These are phyloP conservation scores for Paraphaeosphaeria sporulosa DNA, from an alignment of 2,329 filamentous ascomycete species.

Conservation along the genomic window DNA sequence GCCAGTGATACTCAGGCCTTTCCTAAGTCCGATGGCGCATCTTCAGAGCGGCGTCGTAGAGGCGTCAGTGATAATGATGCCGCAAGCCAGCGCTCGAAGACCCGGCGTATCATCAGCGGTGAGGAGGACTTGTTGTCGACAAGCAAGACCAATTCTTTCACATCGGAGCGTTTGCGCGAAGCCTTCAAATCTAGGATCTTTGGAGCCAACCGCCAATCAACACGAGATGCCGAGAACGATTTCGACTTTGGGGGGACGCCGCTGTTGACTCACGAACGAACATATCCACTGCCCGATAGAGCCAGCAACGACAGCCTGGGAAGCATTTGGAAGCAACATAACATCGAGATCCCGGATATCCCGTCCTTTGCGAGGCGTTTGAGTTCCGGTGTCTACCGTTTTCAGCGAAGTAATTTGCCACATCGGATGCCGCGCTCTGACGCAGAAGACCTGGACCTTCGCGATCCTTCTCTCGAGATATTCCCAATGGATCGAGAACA, in stretches of 20 bases:
- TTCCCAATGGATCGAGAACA: slow-evolving; percentile 39
- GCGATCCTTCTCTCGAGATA: slow-evolving; percentile 36
- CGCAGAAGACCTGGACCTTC: slow-evolving; percentile 36
- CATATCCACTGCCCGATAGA: background rate
- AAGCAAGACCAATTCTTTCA: background rate
- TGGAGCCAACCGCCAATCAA: slow-evolving; percentile 8
- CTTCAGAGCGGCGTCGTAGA: too few species aligned
- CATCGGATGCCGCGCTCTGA: slow-evolving; percentile 38
- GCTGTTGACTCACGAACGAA: slow-evolving; percentile 1
- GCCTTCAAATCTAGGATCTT: slow-evolving; percentile 5
- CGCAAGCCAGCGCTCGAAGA: background rate
- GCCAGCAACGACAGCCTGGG: background rate
- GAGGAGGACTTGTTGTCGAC: background rate
- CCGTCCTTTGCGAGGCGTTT: background rate
- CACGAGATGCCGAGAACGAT: background rate
- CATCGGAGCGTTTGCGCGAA: background rate
- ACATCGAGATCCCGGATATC: background rate
- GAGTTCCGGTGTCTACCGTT: slow-evolving; percentile 24
- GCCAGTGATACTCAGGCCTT: background rate
- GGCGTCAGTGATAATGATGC: background rate
- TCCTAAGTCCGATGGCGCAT: background rate
- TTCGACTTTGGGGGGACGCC: background rate
- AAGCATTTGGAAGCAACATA: background rate
- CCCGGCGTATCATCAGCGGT: background rate
- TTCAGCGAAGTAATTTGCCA: slow-evolving; percentile 35